Percentiles rank a stretch among this genome's conserved stretches.
Evolutionary conservation across 345 rosid genomes (phyloP).

Genomic region (Clausena lansium): DNA sequence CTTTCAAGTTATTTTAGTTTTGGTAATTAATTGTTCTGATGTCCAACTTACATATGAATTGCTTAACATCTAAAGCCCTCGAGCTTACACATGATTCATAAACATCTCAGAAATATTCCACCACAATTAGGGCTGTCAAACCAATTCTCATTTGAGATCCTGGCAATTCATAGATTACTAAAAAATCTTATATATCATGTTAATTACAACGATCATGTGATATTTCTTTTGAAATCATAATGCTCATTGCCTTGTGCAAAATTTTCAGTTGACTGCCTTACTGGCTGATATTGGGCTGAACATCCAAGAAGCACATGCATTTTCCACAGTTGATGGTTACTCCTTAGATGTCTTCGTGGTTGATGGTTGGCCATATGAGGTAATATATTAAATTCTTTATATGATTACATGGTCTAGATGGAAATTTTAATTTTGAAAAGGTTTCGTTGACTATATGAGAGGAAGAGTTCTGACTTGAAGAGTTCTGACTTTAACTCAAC

Average conservation of each 20-base stretch:
- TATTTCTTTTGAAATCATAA: conserved; percentile 4
- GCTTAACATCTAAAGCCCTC: not conserved
- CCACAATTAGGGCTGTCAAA: not conserved
- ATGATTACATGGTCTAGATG: not conserved
- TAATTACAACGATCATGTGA: not conserved
- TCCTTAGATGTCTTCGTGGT: conserved; percentile 98
- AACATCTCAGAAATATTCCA: not conserved
- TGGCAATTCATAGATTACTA: not conserved
- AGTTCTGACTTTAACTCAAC: not conserved
- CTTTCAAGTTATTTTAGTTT: not conserved
- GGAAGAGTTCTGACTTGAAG: not conserved
- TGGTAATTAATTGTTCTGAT: not conserved
- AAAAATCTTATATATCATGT: not conserved
- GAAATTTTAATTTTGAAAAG: not conserved
- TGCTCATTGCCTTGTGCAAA: conserved; percentile 18
- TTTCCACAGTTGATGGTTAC: conserved; percentile 90
- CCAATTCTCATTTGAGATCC: not conserved
- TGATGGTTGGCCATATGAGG: conserved; percentile 99
- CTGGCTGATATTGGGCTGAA: conserved; percentile 90
- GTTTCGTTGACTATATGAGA: not conserved
- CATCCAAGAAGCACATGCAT: conserved; percentile 98
- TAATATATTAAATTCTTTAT: conserved; percentile 19
- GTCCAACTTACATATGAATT: not conserved
- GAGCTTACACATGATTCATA: not conserved
- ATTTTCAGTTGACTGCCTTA: conserved; percentile 79